Conservation (phyloP, 495 filamentous ascomycete species). For the Hypoxylon lienhwacheense region DNA sequence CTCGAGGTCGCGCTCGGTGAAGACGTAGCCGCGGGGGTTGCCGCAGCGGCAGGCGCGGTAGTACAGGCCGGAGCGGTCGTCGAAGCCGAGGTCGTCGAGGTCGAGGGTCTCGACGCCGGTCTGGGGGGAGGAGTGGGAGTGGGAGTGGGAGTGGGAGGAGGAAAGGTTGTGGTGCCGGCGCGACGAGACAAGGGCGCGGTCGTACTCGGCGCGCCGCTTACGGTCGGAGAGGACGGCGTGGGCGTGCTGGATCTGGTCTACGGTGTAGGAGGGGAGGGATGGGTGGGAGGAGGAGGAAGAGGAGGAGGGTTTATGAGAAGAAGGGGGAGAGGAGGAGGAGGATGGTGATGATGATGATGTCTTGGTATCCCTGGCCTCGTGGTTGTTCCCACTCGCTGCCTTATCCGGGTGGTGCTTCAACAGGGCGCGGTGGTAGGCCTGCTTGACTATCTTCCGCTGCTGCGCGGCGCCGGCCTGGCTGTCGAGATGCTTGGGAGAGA, state of each 20-base stretch:
- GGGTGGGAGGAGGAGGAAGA: conserved; percentile 16
- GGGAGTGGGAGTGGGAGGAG: not conserved
- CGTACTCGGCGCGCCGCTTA: conserved; percentile 63
- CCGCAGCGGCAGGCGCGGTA: conserved; percentile 79
- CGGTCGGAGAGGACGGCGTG: conserved; percentile 70
- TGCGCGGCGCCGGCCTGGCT: conserved; percentile 27
- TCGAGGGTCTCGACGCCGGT: conserved; percentile 80
- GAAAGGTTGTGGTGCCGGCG: not conserved
- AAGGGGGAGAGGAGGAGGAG: no score
- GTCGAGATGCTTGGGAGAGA: conserved; percentile 42
- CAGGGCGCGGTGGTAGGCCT: conserved; percentile 77
- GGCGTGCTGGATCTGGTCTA: conserved; percentile 80
- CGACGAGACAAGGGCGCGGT: conserved; percentile 50
- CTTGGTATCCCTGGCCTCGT: not conserved
- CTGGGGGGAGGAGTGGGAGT: conserved; percentile 47
- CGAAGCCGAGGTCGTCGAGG: conserved; percentile 71
- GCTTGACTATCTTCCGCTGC: conserved; percentile 57
- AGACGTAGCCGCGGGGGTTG: conserved; percentile 68
- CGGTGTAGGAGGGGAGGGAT: conserved; percentile 45
- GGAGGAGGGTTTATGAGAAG: no score
- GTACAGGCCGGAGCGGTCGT: conserved; percentile 58
- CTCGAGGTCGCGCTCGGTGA: conserved; percentile 72
- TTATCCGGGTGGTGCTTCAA: conserved; percentile 86
- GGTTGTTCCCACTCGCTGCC: conserved; percentile 6
- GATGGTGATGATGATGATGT: conserved; percentile 19